Conservation (phyloP, 2,329 filamentous ascomycete genomes). For the Epichloe sibirici region DNA sequence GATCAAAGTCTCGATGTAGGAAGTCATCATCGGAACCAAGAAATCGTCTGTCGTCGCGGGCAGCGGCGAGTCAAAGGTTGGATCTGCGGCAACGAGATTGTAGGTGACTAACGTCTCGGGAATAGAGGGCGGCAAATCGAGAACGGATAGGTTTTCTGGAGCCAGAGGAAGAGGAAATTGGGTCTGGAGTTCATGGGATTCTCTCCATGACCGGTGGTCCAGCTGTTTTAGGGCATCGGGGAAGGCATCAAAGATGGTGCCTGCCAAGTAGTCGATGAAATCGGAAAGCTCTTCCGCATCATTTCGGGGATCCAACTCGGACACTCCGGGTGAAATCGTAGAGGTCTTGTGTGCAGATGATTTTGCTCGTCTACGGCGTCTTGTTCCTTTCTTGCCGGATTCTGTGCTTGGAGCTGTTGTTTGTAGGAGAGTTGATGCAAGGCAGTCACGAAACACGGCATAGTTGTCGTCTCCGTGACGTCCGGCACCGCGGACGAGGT, state of each 20-base stretch:
- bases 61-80: constrained; percentile 18
- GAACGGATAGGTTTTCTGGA: constrained; percentile 34
- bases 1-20: constrained; percentile 47
- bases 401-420: not conserved
- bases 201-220: constrained; percentile 41
- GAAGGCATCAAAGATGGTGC: constrained; percentile 54
- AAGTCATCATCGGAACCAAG: constrained; percentile 48
- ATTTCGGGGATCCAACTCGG: not conserved
- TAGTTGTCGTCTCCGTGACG: constrained; percentile 14
- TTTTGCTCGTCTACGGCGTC: constrained; percentile 28
- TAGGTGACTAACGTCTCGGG: constrained; percentile 59
- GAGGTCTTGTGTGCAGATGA: constrained; percentile 5
- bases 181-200: constrained; percentile 31
- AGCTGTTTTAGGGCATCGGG: constrained; percentile 49
- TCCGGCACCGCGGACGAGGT: not conserved
- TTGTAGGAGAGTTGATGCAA: constrained; percentile 21
- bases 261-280: constrained; percentile 69
- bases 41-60: constrained; percentile 38
- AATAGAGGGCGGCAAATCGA: constrained; percentile 42
- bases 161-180: constrained; percentile 48
- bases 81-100: constrained; percentile 39
- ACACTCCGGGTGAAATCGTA: not conserved
- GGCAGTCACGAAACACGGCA: constrained; percentile 59
- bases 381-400: constrained; percentile 21
- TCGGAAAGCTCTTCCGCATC: constrained; percentile 60